A percentile compares a stretch with the other conserved stretches of the same genome.
These are phyloP conservation scores for Castanospermum australe DNA, from an alignment of 306 rosid genomes.

Conservation along the genomic window DNA sequence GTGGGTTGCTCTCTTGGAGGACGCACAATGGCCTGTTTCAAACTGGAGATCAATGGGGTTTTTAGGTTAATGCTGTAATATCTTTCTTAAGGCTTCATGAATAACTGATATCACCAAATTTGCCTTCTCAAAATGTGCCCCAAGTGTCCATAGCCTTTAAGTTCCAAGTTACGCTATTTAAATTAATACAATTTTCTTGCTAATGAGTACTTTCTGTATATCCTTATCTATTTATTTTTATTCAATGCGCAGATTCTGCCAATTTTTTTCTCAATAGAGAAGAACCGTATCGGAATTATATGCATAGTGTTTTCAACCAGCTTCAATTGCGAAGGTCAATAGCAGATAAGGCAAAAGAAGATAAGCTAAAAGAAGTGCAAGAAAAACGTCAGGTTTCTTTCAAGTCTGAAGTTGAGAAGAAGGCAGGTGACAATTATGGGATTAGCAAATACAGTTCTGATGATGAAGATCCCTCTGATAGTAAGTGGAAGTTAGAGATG, in stretches of 20 bases:
- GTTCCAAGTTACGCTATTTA: background rate
- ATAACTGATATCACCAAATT: slow-evolving; percentile 10
- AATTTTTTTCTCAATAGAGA: slow-evolving; percentile 39
- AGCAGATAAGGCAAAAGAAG: slow-evolving; percentile 49
- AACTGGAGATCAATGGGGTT: background rate
- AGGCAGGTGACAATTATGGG: slow-evolving; percentile 27
- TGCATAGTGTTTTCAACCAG: slow-evolving; percentile 41
- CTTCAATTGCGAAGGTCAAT: slow-evolving; percentile 56
- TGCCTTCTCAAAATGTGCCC: slow-evolving; percentile 6
- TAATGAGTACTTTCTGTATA: slow-evolving; percentile 2
- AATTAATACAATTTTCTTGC: slow-evolving; percentile 5
- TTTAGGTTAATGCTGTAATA: background rate
- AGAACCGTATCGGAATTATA: slow-evolving; percentile 42
- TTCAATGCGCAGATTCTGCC: slow-evolving; percentile 43
- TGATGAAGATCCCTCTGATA: slow-evolving; percentile 56
- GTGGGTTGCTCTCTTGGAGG: background rate
- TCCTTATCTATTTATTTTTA: background rate
- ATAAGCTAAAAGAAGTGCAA: slow-evolving; percentile 32
- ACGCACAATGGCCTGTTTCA: slow-evolving; percentile 4
- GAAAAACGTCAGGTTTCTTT: slow-evolving; percentile 36
- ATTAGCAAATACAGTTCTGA: slow-evolving; percentile 43
- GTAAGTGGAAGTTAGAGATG: slow-evolving; percentile 69
- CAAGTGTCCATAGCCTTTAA: background rate
- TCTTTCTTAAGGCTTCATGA: slow-evolving; percentile 5
- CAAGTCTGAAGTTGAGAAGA: slow-evolving; percentile 42